These are phyloP conservation scores for Corchorus capsularis DNA, from an alignment of 345 rosid genomes.

Conservation along the genomic window DNA sequence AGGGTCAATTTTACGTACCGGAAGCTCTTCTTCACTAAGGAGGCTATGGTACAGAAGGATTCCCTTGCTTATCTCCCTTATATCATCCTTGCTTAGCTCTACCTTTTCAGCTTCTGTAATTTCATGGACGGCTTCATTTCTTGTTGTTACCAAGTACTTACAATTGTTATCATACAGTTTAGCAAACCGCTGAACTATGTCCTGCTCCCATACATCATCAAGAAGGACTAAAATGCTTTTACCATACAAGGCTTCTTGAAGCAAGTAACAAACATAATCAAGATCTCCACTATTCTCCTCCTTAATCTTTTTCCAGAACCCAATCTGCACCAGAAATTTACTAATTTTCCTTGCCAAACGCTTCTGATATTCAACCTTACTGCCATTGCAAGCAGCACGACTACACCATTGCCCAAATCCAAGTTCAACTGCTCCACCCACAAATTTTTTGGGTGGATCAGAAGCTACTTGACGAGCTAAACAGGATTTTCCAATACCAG, in stretches of 20 bases:
- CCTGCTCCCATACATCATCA: conserved; percentile 46
- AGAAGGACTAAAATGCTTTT: conserved; percentile 37
- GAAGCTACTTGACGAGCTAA: conserved; percentile 43
- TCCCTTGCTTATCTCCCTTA: conserved; percentile 35
- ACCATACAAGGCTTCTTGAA: conserved; percentile 40
- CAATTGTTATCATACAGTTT: conserved; percentile 38
- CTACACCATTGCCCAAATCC: conserved; percentile 40
- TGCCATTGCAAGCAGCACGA: conserved; percentile 36
- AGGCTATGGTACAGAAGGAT: conserved; percentile 39
- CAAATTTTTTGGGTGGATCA: conserved; percentile 27
- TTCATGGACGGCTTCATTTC: conserved; percentile 41
- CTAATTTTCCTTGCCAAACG: conserved; percentile 34
- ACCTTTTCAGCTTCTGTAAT: conserved; percentile 42
- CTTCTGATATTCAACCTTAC: conserved; percentile 33
- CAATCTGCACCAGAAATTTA: conserved; percentile 35
- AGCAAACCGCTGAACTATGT: conserved; percentile 40
- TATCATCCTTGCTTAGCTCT: conserved; percentile 34
- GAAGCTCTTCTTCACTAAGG: conserved; percentile 33
- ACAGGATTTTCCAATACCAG: conserved; percentile 40
- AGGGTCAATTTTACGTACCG: conserved; percentile 19
- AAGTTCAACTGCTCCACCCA: conserved; percentile 36
- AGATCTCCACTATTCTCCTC: conserved; percentile 35
- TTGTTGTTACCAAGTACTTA: conserved; percentile 37
- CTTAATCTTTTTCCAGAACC: conserved; percentile 32
- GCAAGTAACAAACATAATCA: conserved; percentile 35